Percentiles rank a stretch among this genome's conserved stretches.
These are phyloP conservation scores for Edaphochlamys debaryana DNA, from an alignment of 139 green algal species.

Conservation along the genomic window DNA sequence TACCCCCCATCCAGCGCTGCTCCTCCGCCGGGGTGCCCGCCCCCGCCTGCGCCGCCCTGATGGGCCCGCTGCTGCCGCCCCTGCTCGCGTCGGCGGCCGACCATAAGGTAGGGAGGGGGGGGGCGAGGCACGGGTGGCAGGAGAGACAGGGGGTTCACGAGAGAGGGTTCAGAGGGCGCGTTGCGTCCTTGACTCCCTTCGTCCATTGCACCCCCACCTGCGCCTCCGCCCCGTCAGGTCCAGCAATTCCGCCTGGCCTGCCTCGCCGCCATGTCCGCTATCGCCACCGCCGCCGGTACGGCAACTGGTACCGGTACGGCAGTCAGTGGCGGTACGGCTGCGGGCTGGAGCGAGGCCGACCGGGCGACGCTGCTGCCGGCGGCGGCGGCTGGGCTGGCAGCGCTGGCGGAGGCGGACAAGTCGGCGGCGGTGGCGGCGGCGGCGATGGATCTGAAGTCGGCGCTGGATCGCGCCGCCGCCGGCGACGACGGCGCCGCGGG, in stretches of 20 bases:
- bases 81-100: not conserved
- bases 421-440: conserved; percentile 16
- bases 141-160: not conserved
- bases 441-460: not conserved
- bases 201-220: too few relatives aligned
- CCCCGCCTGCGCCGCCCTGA: not conserved
- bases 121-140: too few relatives aligned
- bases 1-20: not conserved
- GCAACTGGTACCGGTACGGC: not conserved
- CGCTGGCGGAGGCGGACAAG: conserved; percentile 30
- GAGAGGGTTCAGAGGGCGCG: too few relatives aligned
- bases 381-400: not conserved
- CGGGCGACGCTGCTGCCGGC: conserved; percentile 15
- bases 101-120: not conserved
- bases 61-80: not conserved
- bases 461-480: not conserved
- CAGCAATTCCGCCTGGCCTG: not conserved
- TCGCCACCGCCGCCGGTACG: not conserved
- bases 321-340: not conserved
- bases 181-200: not conserved
- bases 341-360: conserved; percentile 15
- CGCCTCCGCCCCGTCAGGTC: too few relatives aligned
- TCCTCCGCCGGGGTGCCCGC: not conserved
- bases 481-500: not conserved
- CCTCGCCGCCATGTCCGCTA: not conserved